Evolutionary conservation across 78 protist species (phyloP).

Genomic region (Protostelium mycophagum): DNA sequence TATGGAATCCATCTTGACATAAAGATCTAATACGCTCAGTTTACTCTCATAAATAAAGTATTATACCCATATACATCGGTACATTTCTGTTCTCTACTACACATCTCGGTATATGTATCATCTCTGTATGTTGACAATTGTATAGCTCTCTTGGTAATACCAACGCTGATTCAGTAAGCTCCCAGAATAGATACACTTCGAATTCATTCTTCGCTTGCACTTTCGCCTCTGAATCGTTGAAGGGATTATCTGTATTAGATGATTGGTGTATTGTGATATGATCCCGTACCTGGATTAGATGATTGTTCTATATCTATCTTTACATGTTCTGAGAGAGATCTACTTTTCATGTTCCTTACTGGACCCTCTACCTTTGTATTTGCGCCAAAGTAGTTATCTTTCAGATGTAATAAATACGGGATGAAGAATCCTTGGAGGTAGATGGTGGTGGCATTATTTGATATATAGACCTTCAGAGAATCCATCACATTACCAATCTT

Average conservation of each 20-base stretch:
- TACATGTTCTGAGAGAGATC: too few relatives aligned
- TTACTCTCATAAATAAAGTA: not conserved
- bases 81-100: not conserved
- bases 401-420: not conserved
- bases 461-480: not conserved
- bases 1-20: not conserved
- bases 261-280: too few relatives aligned
- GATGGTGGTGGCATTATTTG: not conserved
- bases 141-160: not conserved
- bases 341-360: not conserved
- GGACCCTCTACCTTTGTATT: not conserved
- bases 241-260: too few relatives aligned
- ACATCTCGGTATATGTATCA: not conserved
- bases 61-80: not conserved
- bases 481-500: not conserved
- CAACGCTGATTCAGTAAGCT: not conserved
- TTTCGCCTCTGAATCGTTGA: too few relatives aligned
- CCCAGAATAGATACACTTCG: not conserved
- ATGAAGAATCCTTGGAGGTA: not conserved
- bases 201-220: not conserved
- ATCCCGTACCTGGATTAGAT: too few relatives aligned
- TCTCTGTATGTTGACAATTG: not conserved
- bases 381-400: not conserved
- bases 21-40: not conserved
- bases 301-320: too few relatives aligned